These are phyloP conservation scores for Calonectria henricotiae DNA, from an alignment of 2,329 filamentous ascomycete genomes.

Conservation along the genomic window DNA sequence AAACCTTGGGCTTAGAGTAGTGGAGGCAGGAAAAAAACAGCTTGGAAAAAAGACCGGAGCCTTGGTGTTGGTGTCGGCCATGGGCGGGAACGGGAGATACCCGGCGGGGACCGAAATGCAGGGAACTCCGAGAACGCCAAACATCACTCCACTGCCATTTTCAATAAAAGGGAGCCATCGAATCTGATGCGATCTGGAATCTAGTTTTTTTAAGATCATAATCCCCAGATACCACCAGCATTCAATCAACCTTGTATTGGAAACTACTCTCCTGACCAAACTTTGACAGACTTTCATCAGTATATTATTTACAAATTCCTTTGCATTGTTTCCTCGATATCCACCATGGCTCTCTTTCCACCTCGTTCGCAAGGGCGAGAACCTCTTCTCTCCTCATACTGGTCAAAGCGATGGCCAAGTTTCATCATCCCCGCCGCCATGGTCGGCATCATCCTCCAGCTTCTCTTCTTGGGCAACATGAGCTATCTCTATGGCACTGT, in stretches of 20 bases:
- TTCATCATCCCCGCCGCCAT: conserved; percentile 42
- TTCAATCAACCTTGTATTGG: background rate
- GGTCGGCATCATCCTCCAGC: conserved; percentile 40
- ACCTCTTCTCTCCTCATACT: conserved; percentile 25
- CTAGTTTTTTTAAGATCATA: conserved; percentile 5
- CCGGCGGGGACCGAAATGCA: conserved; percentile 9
- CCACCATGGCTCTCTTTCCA: conserved; percentile 25
- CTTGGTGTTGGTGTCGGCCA: background rate
- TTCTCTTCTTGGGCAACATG: conserved; percentile 48
- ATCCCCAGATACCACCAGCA: background rate
- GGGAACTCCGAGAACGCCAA: conserved; percentile 1
- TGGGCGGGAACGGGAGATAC: conserved; percentile 1
- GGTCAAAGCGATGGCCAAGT: conserved; percentile 29
- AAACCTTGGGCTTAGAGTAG: background rate
- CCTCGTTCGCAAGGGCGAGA: conserved; percentile 8
- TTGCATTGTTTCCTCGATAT: background rate
- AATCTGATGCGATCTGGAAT: conserved; percentile 18
- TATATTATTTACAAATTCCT: background rate
- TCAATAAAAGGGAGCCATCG: conserved; percentile 12
- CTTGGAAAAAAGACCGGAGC: background rate
- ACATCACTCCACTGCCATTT: background rate
- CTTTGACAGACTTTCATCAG: too few species aligned
- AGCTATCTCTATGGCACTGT: conserved; percentile 57
- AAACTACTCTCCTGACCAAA: background rate
- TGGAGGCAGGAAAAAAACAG: background rate